Conservation (phyloP, 257 asterid species). For the Solanum chiquidenum region DNA sequence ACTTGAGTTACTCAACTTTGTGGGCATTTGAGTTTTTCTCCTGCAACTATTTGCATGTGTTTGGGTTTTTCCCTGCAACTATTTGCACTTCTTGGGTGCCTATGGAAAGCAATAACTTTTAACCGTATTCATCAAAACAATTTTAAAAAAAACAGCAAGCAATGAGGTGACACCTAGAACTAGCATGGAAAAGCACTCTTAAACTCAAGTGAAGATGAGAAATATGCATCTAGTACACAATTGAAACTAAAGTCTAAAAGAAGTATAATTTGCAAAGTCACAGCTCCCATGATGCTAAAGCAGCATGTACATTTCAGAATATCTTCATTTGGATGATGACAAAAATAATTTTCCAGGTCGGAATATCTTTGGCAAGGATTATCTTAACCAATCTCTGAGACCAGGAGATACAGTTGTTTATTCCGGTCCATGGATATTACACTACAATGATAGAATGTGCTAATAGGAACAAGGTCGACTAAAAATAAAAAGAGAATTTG, state of each 20-base stretch:
- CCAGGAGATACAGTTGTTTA: not conserved
- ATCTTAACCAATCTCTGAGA: not conserved
- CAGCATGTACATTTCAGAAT: not conserved
- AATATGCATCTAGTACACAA: not conserved
- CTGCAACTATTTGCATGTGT: not conserved
- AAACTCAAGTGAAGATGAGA: not conserved
- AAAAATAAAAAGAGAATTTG: not conserved
- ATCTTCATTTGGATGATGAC: not conserved
- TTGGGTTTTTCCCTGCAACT: not conserved
- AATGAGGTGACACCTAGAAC: not conserved
- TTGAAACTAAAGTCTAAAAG: not conserved
- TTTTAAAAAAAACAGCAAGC: not conserved
- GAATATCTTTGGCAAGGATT: not conserved
- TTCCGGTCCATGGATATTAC: not conserved
- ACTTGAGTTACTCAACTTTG: not conserved
- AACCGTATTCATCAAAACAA: not conserved
- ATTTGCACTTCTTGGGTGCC: not conserved
- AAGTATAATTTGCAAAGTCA: not conserved
- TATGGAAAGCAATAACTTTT: not conserved
- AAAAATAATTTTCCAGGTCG: not conserved
- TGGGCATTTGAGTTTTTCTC: not conserved
- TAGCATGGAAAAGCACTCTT: not conserved
- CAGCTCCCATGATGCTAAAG: not conserved
- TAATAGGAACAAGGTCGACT: not conserved
- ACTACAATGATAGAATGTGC: not conserved